These are phyloP conservation scores for Leccinum subrobustum DNA, from an alignment of 1,284 basidiomycete genomes.

Conservation along the genomic window DNA sequence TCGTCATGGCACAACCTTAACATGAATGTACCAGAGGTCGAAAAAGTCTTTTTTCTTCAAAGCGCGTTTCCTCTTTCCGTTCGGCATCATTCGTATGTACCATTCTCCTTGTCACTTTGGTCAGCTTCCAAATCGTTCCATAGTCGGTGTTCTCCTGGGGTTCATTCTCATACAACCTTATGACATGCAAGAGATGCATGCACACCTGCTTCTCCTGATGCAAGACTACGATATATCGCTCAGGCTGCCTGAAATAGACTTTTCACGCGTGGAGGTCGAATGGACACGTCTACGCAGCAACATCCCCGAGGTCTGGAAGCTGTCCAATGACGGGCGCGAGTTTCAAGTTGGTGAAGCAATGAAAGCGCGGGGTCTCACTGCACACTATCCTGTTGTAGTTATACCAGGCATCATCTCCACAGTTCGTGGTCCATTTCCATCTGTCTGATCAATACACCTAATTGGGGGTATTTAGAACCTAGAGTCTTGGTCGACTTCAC, in stretches of 20 bases:
- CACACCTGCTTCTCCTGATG: conserved; percentile 51
- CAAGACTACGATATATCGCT: conserved; percentile 58
- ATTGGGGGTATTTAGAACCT: conserved; percentile 48
- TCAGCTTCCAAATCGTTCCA: conserved; percentile 2
- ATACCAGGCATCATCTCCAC: conserved; percentile 82
- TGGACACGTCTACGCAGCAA: conserved; percentile 63
- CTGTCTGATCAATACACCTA: neutral
- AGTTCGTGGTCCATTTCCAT: conserved; percentile 37
- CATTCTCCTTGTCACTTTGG: neutral
- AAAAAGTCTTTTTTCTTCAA: conserved; percentile 31
- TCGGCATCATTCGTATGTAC: conserved; percentile 46
- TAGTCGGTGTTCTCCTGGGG: conserved; percentile 66
- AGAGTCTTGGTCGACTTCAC: conserved; percentile 84
- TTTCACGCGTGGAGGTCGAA: conserved; percentile 64
- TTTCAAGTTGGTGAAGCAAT: conserved; percentile 82
- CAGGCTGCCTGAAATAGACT: conserved; percentile 58
- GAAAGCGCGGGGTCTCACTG: conserved; percentile 62
- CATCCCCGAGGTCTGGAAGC: conserved; percentile 76
- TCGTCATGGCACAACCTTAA: neutral
- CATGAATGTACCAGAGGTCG: conserved; percentile 11
- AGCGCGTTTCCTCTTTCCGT: conserved; percentile 45
- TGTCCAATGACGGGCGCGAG: conserved; percentile 80
- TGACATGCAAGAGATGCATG: conserved; percentile 58
- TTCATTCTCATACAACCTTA: conserved; percentile 59
- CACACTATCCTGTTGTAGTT: conserved; percentile 77